A percentile compares a stretch with the other conserved stretches of the same genome.
Evolutionary conservation across 208 protist genomes (phyloP).

Genomic region (Trypanosoma cruzi): DNA sequence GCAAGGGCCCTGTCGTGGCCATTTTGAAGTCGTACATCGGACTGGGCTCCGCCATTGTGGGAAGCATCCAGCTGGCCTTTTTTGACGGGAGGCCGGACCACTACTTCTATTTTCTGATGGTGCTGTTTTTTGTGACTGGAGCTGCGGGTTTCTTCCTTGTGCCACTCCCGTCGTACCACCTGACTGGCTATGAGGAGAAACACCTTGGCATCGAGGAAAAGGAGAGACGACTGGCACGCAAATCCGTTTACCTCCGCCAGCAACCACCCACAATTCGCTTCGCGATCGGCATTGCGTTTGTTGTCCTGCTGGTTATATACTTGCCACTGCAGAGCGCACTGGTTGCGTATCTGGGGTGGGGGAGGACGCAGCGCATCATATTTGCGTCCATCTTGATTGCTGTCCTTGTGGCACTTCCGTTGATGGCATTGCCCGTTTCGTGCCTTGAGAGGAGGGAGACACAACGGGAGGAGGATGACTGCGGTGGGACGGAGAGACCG

Average conservation of each 20-base stretch:
- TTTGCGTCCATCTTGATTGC: constrained; percentile 16
- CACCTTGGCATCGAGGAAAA: constrained; percentile 39
- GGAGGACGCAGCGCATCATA: constrained; percentile 10
- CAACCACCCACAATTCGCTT: constrained; percentile 25
- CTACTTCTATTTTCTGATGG: constrained; percentile 69
- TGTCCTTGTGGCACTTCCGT: constrained; percentile 11
- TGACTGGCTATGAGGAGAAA: constrained; percentile 61
- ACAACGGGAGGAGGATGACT: no score
- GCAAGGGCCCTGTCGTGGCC: constrained; percentile 71
- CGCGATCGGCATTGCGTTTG: constrained; percentile 19
- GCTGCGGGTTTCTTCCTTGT: constrained; percentile 50
- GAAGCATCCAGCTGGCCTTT: constrained; percentile 63
- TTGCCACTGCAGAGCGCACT: constrained; percentile 40
- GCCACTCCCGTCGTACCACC: constrained; percentile 60
- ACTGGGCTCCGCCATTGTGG: constrained; percentile 76
- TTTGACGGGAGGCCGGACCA: constrained; percentile 50
- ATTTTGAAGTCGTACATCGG: constrained; percentile 89
- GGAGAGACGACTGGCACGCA: constrained; percentile 34
- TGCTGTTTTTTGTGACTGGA: constrained; percentile 39
- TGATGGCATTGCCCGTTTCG: no score
- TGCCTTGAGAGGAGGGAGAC: no score
- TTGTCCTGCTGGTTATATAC: constrained; percentile 23
- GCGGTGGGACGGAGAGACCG: no score
- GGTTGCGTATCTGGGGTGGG: constrained; percentile 39
- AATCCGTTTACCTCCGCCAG: constrained; percentile 31